phyloP scores from a whole-genome alignment of 2,329 filamentous ascomycete genomes.

The Colletotrichum horii region DNA sequence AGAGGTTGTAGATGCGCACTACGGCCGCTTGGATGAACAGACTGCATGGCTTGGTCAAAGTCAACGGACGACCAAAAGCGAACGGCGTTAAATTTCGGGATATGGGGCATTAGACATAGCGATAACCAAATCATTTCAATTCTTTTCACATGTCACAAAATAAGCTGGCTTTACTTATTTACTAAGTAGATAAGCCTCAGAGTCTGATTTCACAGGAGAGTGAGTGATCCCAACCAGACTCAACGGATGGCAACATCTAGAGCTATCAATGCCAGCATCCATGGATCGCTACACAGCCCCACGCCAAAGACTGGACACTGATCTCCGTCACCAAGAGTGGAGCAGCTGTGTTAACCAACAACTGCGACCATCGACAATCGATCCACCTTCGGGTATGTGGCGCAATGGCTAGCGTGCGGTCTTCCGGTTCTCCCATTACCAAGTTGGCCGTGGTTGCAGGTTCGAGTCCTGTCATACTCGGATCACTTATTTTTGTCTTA shows the following conservation, averaged over 20 bases:
- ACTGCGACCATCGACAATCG: neutral
- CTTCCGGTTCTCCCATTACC: neutral
- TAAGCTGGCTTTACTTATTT: neutral
- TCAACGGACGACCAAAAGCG: neutral
- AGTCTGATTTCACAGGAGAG: neutral
- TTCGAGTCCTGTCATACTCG: neutral
- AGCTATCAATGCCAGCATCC: neutral
- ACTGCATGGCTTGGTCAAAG: slow-evolving; percentile 8
- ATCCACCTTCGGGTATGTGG: neutral
- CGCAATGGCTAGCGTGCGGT: neutral
- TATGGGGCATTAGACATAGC: neutral
- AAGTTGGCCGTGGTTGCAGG: neutral
- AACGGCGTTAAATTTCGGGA: neutral
- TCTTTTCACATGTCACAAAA: neutral
- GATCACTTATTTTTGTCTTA: neutral
- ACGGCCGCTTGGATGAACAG: slow-evolving; percentile 15
- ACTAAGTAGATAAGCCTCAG: neutral
- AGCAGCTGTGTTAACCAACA: neutral
- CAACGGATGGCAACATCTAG: neutral
- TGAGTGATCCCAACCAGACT: neutral
- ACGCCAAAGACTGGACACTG: neutral
- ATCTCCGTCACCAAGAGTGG: neutral
- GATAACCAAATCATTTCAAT: neutral
- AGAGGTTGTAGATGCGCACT: slow-evolving; percentile 17
- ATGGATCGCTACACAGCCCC: neutral